Evolutionary conservation across 1,284 basidiomycete genomes (phyloP), one percentile per base, ranked within the genome.

Genomic region (Lignosus rhinocerotis): DNA sequence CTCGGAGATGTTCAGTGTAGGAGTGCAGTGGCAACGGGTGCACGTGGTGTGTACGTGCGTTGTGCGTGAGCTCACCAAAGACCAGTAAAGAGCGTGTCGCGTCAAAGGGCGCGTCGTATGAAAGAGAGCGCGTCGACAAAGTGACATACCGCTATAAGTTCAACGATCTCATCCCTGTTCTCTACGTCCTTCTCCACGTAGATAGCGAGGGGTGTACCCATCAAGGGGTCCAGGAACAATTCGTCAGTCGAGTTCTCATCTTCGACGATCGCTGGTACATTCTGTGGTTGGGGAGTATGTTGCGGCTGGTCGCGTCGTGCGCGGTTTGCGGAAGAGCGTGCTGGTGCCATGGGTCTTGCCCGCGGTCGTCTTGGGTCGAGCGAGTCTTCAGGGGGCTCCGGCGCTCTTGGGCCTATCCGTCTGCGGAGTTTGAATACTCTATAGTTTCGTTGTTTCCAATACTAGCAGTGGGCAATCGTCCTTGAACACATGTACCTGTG

Each of bases 151-250:
- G 77, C 76, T 66, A 93, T 80, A 59, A 89, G 75, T 53, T 84
- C 81, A 36, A 82, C 77, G 53, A 93, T 75, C 53, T 72, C 66
- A 32, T 87, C 84, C 67, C 82, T 83, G 73, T 90, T 84, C 33
- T 81, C 76, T 34, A 93, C 87, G 56, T 92, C 89, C 66, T 90
- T 88, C 67, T 91, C 88, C 66, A 93, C 80, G 75, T 88, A 93
- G 61, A 92, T 79, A 21, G 80, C 73, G 51, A 93, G 80, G 1
- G 89, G 85, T 1, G 79, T 83, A 67, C 91, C 90, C 73, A 90
- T 81, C 82, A 90, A 86, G 63, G 87, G 88, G 70, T 93, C 90
- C 55, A 90, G 74, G 69, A 93, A 93, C 58, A 92, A 78, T 38
- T 72, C 72, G 55, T 67, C 69, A 56, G 67, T 68, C 9, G 66